A percentile compares a stretch with the other conserved stretches of the same genome.
These are phyloP conservation scores for Dichotomocladium elegans DNA, from an alignment of 371 early-diverging fungal species.

Conservation along the genomic window DNA sequence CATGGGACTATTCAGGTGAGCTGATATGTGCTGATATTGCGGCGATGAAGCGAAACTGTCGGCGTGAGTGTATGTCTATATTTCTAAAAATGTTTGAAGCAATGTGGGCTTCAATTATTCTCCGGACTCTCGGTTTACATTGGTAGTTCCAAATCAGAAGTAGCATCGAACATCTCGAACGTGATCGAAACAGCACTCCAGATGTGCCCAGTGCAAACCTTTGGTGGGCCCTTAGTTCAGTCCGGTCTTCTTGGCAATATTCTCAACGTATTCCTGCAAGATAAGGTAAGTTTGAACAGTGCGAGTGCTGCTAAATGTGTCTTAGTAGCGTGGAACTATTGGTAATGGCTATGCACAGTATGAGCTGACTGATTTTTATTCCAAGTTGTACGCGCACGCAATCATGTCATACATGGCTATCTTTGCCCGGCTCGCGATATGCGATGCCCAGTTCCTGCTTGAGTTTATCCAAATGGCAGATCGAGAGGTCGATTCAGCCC, in stretches of 20 bases:
- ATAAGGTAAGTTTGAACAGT: constrained; percentile 35
- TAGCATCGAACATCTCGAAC: constrained; percentile 57
- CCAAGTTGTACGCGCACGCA: constrained; percentile 61
- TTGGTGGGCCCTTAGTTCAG: constrained; percentile 47
- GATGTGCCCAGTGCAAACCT: constrained; percentile 44
- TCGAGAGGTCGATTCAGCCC: constrained; percentile 28
- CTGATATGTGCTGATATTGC: background rate
- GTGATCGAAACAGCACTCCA: constrained; percentile 57
- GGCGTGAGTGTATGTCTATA: too few relatives aligned
- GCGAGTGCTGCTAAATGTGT: too few relatives aligned
- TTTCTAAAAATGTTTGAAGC: too few relatives aligned
- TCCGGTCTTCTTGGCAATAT: constrained; percentile 54
- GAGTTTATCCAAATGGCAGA: constrained; percentile 40
- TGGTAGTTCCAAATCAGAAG: constrained; percentile 56
- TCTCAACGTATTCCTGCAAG: constrained; percentile 48
- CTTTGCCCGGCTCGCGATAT: constrained; percentile 61
- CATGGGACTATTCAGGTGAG: constrained; percentile 42
- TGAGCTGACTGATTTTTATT: too few relatives aligned
- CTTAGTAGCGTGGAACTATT: background rate
- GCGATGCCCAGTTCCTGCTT: constrained; percentile 51
- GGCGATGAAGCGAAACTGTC: too few relatives aligned
- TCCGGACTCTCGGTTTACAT: constrained; percentile 52
- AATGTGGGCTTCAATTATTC: constrained; percentile 46
- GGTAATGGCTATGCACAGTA: too few relatives aligned
- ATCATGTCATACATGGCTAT: constrained; percentile 62